phyloP scores from a whole-genome alignment of 2,329 filamentous ascomycete species.

The Scorias spongiosa region DNA sequence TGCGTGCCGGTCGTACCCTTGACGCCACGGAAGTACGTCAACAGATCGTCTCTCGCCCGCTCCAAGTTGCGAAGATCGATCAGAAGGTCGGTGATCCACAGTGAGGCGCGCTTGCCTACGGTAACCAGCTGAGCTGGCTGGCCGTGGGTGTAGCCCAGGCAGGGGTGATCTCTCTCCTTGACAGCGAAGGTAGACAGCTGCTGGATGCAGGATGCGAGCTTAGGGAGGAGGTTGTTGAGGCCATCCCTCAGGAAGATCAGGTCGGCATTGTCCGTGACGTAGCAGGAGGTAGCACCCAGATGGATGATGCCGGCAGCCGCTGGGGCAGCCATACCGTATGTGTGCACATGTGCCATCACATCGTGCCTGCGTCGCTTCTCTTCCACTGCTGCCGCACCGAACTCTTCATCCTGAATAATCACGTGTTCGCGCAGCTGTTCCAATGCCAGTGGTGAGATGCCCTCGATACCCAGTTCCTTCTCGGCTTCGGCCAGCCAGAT shows the following conservation, averaged over 20 bases:
- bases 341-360: slow-evolving; percentile 41
- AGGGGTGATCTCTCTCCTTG: slow-evolving; percentile 56
- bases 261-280: slow-evolving; percentile 61
- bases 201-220: slow-evolving; percentile 62
- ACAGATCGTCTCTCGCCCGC: slow-evolving; percentile 49
- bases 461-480: slow-evolving; percentile 58
- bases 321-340: slow-evolving; percentile 58
- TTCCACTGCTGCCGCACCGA: slow-evolving; percentile 31
- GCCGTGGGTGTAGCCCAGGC: slow-evolving; percentile 62
- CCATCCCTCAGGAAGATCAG: slow-evolving; percentile 63
- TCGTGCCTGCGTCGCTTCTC: slow-evolving; percentile 30
- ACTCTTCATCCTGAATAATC: slow-evolving; percentile 32
- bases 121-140: slow-evolving; percentile 43
- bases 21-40: slow-evolving; percentile 51
- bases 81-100: slow-evolving; percentile 63
- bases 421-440: slow-evolving; percentile 31
- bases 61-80: slow-evolving; percentile 65
- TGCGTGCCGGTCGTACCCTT: slow-evolving; percentile 64
- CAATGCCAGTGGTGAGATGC: slow-evolving; percentile 50
- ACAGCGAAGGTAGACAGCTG: slow-evolving; percentile 60
- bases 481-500: slow-evolving; percentile 68
- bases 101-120: slow-evolving; percentile 51
- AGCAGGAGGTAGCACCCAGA: slow-evolving; percentile 48
- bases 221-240: slow-evolving; percentile 59
- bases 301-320: slow-evolving; percentile 75